Percentiles rank a stretch among this genome's conserved stretches.
Evolutionary conservation across 345 rosid genomes (phyloP).

Genomic region (Populus pruinosa): DNA sequence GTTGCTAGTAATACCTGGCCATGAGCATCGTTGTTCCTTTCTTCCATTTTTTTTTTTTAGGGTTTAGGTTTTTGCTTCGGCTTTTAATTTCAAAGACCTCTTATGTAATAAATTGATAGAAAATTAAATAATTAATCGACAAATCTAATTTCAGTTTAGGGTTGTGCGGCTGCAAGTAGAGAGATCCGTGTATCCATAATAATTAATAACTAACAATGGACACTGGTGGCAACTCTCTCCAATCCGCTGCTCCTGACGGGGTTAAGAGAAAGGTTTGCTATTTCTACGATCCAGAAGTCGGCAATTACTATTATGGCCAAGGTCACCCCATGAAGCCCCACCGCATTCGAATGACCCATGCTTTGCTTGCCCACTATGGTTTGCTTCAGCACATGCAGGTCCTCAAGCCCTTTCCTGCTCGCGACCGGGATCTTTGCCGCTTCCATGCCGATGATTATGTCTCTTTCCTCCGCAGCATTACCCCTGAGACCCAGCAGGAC

Average conservation of each 20-base stretch:
- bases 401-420: constrained; percentile 55
- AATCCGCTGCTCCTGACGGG: constrained; percentile 54
- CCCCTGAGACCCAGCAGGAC: constrained; percentile 68
- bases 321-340: constrained; percentile 71
- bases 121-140: too few relatives aligned
- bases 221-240: constrained; percentile 53
- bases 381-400: constrained; percentile 73
- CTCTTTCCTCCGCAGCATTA: constrained; percentile 56
- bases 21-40: neutral
- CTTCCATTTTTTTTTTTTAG: neutral
- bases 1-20: neutral
- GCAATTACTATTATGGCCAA: constrained; percentile 66
- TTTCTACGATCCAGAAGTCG: constrained; percentile 69
- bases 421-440: constrained; percentile 61
- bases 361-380: constrained; percentile 62
- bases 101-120: too few relatives aligned
- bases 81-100: neutral
- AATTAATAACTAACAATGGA: constrained; percentile 36
- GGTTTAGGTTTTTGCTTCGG: neutral
- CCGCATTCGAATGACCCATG: constrained; percentile 63
- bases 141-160: neutral
- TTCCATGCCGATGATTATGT: constrained; percentile 71
- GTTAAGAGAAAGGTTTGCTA: constrained; percentile 66
- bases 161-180: neutral
- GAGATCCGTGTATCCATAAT: neutral